Evolutionary conservation across 257 asterid species (phyloP).

Genomic region (Nicotiana attenuata): DNA sequence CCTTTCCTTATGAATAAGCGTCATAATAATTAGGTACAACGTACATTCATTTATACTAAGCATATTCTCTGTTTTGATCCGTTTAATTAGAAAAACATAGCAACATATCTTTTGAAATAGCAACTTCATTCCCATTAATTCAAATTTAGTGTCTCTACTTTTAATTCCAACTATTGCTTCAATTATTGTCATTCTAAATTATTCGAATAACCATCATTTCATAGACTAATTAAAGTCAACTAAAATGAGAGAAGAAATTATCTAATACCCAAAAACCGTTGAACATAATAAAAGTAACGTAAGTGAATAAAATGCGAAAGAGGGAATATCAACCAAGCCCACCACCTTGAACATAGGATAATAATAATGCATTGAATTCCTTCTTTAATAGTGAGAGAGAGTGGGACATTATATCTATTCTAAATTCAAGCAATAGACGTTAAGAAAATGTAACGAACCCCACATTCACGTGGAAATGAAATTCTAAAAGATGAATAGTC

Average conservation of each 20-base stretch:
- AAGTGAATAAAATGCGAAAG: neutral
- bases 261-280: neutral
- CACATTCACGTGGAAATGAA: neutral
- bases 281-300: neutral
- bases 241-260: neutral
- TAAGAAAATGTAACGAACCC: neutral
- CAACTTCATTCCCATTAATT: neutral
- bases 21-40: neutral
- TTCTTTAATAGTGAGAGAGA: neutral
- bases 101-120: neutral
- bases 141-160: neutral
- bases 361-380: neutral
- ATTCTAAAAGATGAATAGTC: neutral
- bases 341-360: neutral
- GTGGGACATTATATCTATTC: neutral
- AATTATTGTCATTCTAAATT: neutral
- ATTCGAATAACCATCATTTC: neutral
- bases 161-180: neutral
- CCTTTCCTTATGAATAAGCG: too few relatives aligned
- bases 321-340: neutral
- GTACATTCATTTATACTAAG: neutral
- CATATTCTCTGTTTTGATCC: neutral
- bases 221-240: neutral
- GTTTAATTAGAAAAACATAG: neutral
- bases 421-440: neutral